These are phyloP conservation scores for Fomitopsis betulina DNA, from an alignment of 1,284 basidiomycete species.

Conservation along the genomic window DNA sequence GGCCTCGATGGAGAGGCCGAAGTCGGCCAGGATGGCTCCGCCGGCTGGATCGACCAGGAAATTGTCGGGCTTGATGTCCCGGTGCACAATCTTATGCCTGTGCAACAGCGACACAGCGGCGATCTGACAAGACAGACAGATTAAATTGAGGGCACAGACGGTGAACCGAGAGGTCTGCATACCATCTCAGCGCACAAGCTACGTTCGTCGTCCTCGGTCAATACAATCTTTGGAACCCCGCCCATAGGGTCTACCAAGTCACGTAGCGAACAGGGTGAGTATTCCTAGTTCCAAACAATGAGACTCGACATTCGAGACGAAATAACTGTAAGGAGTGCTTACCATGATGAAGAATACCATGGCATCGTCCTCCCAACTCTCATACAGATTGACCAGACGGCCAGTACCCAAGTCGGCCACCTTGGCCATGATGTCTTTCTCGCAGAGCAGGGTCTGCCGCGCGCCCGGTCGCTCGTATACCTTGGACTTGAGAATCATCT, in stretches of 20 bases:
- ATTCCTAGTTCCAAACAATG: not conserved
- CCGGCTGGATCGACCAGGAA: slow-evolving; percentile 18
- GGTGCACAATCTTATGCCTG: slow-evolving; percentile 13
- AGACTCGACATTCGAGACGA: not conserved
- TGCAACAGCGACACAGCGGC: slow-evolving; percentile 15
- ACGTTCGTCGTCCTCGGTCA: not conserved
- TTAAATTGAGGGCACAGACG: too few relatives aligned
- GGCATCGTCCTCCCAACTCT: not conserved
- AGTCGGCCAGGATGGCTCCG: slow-evolving; percentile 18
- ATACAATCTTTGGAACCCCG: too few relatives aligned
- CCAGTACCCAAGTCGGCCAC: not conserved
- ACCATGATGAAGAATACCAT: not conserved
- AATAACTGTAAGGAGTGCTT: not conserved
- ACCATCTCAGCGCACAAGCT: slow-evolving; percentile 15
- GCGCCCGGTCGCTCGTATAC: not conserved
- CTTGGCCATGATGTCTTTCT: not conserved
- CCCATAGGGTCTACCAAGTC: too few relatives aligned
- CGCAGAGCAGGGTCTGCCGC: not conserved
- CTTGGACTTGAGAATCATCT: not conserved
- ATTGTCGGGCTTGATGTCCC: slow-evolving; percentile 25
- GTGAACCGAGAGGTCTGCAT: not conserved
- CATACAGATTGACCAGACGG: not conserved
- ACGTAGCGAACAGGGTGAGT: too few relatives aligned
- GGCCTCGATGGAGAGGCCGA: slow-evolving; percentile 27
- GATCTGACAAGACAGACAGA: slow-evolving; percentile 9